Base-by-base conservation (phyloP, 2,329 filamentous ascomycete species). In the Neopestalotiopsis sp. region DNA sequence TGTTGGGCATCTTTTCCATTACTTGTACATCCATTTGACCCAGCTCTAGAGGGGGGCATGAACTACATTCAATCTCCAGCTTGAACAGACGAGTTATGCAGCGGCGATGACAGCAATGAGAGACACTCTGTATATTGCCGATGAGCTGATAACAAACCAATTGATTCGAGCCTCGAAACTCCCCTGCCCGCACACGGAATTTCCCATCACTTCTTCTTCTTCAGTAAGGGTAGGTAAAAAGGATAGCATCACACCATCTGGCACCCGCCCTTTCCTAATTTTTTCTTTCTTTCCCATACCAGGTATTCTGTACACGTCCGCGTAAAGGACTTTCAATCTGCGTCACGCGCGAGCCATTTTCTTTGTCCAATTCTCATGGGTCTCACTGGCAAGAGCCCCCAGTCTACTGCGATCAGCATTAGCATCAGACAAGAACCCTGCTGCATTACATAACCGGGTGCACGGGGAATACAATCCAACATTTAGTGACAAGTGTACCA, bases 371-470 rank as follows among this genome's bases (percentile, higher is more conserved):
- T 59, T 24, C 30, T 30, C 57, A 34, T 59, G 57, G 57, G 57
- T 59, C 57, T 59, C 24, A 30, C 12, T 59, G 57, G 57, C 6
- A 6, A 59, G 24, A 59, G 57, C 57, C 57, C 45, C 45, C 24
- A 14, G 57, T 59, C 13, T 14, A 56, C 24, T 4, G 4, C 57
- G 24, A 59, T 59, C 57, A 34, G 57, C 57, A 59, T 34, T 12
- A 59, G 30, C 30, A 30, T 34, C 24, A 59, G 57, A 24, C 24
- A 30, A 28, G 20, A 34, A 59, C 57, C 57, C 57, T 62, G n/a
- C 32, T 34, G 59, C 32, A 62, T 62, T 62, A 62, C 59, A 62
- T 62, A 62, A 62, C 59, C 28, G 7, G 9, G 24, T 6, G 17
- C 17, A n/a, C 9, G 17, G 45, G n/a, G 34, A 52, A 52, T 10